phyloP scores from a whole-genome alignment of 768 basidiomycete species.

The Leucocoprinus sp. region DNA sequence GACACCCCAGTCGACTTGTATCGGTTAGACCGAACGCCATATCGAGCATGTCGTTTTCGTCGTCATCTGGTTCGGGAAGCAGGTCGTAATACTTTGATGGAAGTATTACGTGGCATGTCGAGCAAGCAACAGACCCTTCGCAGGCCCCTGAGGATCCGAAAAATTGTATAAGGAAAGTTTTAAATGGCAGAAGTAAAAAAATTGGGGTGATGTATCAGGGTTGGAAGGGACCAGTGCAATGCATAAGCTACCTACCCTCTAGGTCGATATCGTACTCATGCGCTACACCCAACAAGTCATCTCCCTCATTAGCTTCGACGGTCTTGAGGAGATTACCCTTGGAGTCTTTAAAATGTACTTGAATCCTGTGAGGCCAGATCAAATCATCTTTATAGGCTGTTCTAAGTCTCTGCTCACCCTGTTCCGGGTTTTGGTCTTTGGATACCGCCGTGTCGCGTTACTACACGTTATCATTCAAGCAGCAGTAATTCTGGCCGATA shows the following conservation, averaged over 20 bases:
- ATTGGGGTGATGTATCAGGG: background rate
- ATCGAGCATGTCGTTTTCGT: conserved; percentile 98
- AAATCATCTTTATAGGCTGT: background rate
- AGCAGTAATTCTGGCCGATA: background rate
- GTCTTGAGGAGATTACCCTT: conserved; percentile 81
- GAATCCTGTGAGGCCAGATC: conserved; percentile 50
- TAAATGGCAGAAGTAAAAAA: conserved; percentile 2
- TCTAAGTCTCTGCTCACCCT: conserved; percentile 9
- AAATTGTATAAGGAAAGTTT: background rate
- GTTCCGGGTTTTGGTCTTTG: conserved; percentile 14
- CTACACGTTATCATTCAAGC: conserved; percentile 1
- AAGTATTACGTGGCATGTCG: conserved; percentile 93
- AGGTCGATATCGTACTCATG: conserved; percentile 95
- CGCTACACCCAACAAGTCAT: conserved; percentile 84
- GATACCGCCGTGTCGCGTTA: conserved; percentile 11
- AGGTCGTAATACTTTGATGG: conserved; percentile 74
- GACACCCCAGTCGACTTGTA: conserved; percentile 78
- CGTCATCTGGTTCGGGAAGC: conserved; percentile 90
- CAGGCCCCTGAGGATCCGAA: conserved; percentile 65
- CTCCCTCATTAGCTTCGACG: conserved; percentile 89
- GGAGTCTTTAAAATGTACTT: conserved; percentile 82
- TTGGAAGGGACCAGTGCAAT: background rate
- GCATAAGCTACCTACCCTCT: conserved; percentile 56
- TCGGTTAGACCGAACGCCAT: conserved; percentile 97
- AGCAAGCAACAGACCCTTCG: conserved; percentile 94